These are phyloP conservation scores for Tinospora cordifolia DNA, from an alignment of 164 flowering plant species.

Conservation along the genomic window DNA sequence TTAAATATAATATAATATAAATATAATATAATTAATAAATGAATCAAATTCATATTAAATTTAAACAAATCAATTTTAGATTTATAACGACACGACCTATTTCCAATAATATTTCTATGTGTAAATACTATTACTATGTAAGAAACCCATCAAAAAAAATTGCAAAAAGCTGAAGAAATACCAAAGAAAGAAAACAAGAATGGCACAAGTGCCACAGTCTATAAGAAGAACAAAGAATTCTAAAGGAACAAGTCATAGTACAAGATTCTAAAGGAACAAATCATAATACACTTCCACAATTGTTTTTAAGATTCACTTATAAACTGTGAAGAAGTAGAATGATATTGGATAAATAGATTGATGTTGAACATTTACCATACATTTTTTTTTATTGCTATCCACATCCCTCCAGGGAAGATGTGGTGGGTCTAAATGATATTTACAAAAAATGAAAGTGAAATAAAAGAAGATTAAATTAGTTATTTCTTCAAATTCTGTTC, in stretches of 20 bases:
- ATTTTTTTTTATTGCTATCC: background rate
- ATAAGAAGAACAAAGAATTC: background rate
- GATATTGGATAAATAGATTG: constrained; percentile 1
- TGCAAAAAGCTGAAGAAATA: too few relatives aligned
- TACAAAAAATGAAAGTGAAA: constrained; percentile 4
- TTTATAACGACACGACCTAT: too few relatives aligned
- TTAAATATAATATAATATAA: too few relatives aligned
- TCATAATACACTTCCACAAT: background rate
- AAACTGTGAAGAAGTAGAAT: background rate
- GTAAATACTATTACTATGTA: too few relatives aligned
- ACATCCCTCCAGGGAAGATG: background rate
- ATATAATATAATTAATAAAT: too few relatives aligned
- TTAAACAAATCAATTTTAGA: too few relatives aligned
- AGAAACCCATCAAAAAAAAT: too few relatives aligned
- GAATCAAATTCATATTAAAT: too few relatives aligned
- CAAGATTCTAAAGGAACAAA: background rate
- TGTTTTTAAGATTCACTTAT: background rate
- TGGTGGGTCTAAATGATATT: constrained; percentile 6
- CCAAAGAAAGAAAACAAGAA: too few relatives aligned
- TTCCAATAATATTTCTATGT: too few relatives aligned
- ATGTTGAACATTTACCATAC: background rate
- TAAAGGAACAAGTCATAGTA: background rate
- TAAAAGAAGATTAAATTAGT: background rate
- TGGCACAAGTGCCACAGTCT: too few relatives aligned
- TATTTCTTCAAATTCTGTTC: constrained; percentile 16